Percentiles rank a stretch among this genome's conserved stretches.
These are phyloP conservation scores for Saraca asoca DNA, from an alignment of 331 rosid genomes.

Conservation along the genomic window DNA sequence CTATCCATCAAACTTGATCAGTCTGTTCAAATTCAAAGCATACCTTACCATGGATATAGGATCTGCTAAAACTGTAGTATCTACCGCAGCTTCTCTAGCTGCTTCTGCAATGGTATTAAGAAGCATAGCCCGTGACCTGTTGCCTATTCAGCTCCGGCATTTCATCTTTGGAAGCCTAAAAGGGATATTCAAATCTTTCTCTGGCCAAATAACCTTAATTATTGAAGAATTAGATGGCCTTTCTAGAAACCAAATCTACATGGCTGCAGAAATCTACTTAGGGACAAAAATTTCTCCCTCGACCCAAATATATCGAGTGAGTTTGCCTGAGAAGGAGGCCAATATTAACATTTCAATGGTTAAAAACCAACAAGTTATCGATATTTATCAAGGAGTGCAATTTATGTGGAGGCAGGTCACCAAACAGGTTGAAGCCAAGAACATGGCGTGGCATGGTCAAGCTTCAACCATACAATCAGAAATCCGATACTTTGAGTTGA, in stretches of 20 bases:
- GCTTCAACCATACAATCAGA: neutral
- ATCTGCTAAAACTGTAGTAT: conserved; percentile 6
- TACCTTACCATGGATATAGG: neutral
- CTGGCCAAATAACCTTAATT: neutral
- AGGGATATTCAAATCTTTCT: neutral
- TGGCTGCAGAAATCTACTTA: conserved; percentile 3
- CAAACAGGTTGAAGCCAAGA: neutral
- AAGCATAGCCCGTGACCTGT: conserved; percentile 8
- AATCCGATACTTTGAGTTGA: neutral
- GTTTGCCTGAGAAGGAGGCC: neutral
- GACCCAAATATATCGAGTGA: neutral
- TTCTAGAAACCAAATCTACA: conserved; percentile 1
- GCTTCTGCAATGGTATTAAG: conserved; percentile 4
- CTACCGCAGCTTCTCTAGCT: neutral
- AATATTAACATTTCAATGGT: conserved; percentile 2
- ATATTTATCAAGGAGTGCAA: neutral
- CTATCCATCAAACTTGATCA: neutral
- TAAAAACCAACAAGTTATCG: neutral
- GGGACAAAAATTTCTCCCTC: neutral
- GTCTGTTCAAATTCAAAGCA: neutral
- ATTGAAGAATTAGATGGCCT: neutral
- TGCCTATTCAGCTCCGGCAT: neutral
- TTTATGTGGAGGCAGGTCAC: neutral
- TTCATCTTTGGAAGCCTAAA: neutral
- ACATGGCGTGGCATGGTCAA: neutral